Evolutionary conservation across 1,284 basidiomycete genomes (phyloP), one percentile per base, ranked within the genome.

Genomic region (Meira nashicola): DNA sequence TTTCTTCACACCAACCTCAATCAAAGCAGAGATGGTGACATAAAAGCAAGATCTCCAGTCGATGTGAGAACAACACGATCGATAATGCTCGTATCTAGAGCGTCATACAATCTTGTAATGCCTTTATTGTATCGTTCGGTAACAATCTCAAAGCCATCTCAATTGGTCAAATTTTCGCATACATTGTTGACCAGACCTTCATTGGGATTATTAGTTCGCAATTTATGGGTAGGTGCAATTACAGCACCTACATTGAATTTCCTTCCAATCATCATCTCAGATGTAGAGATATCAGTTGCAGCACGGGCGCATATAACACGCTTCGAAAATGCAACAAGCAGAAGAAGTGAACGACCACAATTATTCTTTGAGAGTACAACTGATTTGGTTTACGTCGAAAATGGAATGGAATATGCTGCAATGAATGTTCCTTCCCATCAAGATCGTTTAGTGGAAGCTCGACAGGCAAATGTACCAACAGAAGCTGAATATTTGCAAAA

Each of bases 141-240:
- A 19, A 62, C 64, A 9, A 58, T 69, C 19, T 61, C 65, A 7
- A 63, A 64, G 39, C 67, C 67, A 21, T 66, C 66, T 57, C 66
- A 60, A 33, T 64, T 69, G 21, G 61, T 65, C 50, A 59, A 62
- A 51, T 69, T 69, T 37, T 63, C 67, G 0, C 58, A 62, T 14
- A 66, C 64, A 0, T 61, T 69, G 48, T 60, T 65, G 23, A 64
- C 58, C 14, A 62, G 67, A 10, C 67, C 67, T 9, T 62, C 65
- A 12, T 61, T 69, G 12, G 67, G 67, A 17, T 59, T 63, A 28
- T 63, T 67, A 44, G 64, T 69, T 50, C 59, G 64, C 55, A 60
- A 69, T 44, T 58, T 69, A 38, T 69, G 67, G 67, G 67, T 69
- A 50, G 67, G 67, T 2, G 62, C 65, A 0, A 61, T 67, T 2